Base-by-base conservation (phyloP, 352 stramenopile genomes). In the Globisporangium megalacanthum region DNA sequence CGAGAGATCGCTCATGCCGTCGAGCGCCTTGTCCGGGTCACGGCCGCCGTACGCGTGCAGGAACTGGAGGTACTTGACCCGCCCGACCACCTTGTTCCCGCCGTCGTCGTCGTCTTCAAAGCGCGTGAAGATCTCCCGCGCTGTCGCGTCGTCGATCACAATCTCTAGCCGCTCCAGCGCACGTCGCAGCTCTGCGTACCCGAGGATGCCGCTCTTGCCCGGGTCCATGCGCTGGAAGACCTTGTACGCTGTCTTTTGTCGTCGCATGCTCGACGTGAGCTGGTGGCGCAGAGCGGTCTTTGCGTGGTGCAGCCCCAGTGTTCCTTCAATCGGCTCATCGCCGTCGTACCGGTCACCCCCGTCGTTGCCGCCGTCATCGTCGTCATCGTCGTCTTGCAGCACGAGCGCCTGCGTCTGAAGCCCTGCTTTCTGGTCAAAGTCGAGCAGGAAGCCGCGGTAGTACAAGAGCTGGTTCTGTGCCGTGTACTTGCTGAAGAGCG, bases 381-480 rank as follows among this genome's bases (percentile, higher is more conserved):
- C 60, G 25, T 66, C 65, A 3, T 66, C 70, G n/a, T 82, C 74
- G 44, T 87, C 74, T 58, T 86, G 75, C n/a, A 84, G 31, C 4
- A 84, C 67, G n/a, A 91, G 54, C 13, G 58, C 63, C 55, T 87
- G 74, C 0, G 73, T 69, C 58, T 84, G 78, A 0, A 88, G 58
- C 9, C 78, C 77, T 1, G 60, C 64, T 10, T 72, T 71, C 3
- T 68, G 61, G 37, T 91, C 77, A 49, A 85, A 77, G 44, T 91
- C 77, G 20, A 91, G 64, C 13, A 91, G 60, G 49, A 91, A 77
- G 0, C 79, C 81, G 4, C 81, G 78, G 52, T 88, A 91, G 66
- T 86, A 83, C 25, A 89, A 77, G 3, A 62, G 20, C 46, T 84
- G 64, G 22, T 68, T 65, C 29, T 78, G 75, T 5, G 76, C 66